Base-by-base conservation (phyloP, 2,329 filamentous ascomycete genomes). In the Scytalidium sp. region DNA sequence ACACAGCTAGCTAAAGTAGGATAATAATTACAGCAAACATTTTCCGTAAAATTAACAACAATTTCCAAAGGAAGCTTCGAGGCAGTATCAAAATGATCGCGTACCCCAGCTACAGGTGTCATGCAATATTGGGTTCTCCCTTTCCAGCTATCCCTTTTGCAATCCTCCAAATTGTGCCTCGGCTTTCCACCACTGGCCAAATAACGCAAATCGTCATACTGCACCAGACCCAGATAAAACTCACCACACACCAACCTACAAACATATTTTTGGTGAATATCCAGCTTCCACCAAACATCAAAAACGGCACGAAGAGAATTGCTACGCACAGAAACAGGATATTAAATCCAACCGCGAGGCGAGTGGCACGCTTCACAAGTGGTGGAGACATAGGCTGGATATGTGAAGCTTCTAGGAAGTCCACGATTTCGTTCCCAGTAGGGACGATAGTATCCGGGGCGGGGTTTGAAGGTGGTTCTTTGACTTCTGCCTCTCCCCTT, bases 311-410 rank as follows among this genome's bases (percentile, higher is more conserved):
- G 17, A 72, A 53, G 11, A 71, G 60, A 29, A 72, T 62, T 0
- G 64, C 67, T 1, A 70, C 49, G 4, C 61, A 51, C 42, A 70
- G 62, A 48, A 71, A 72, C 7, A 65, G 50, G 10, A 64, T 25
- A 43, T 68, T 69, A 41, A 68, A 68, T 5, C 49, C 49, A 41
- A 66, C 58, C 13, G 72, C 73, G 5, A 75, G 59, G 3, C 61
- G 62, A 27, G 65, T 65, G 1, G 65, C 66, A 45, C 66, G 65
- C 27, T 61, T 63, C 5, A 69, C 69, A 4, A 65, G 56, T 4
- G 60, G 56, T 0, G 67, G 65, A 41, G 73, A 67, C 65, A 75
- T 70, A 2, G 70, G 71, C 49, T 68, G 64, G n/a, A 69, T 70
- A 45, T 72, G 63, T 5, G 64, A 62, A 9, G 60, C 53, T 49